These are phyloP conservation scores for Trichoderma erinaceum DNA, from an alignment of 495 filamentous ascomycete species.

Conservation along the genomic window DNA sequence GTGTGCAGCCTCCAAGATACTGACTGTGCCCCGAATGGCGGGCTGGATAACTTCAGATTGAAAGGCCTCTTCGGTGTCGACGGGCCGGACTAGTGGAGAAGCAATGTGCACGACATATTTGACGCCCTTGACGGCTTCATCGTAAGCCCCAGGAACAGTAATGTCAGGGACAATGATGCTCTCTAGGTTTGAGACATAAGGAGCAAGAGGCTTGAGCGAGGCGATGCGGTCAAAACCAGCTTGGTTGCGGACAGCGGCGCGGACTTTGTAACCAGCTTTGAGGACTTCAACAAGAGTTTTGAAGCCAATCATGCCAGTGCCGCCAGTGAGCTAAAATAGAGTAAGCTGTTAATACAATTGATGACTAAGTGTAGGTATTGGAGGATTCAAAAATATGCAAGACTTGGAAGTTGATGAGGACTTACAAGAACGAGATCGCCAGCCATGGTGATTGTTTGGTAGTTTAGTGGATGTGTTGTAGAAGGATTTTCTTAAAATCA, in stretches of 20 bases:
- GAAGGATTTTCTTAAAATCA: neutral
- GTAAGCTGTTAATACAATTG: neutral
- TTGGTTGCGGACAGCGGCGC: slow-evolving; percentile 30
- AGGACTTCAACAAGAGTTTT: slow-evolving; percentile 25
- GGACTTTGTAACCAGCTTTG: slow-evolving; percentile 27
- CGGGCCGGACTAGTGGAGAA: slow-evolving; percentile 25
- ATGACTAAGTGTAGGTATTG: neutral
- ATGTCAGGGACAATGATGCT: slow-evolving; percentile 39
- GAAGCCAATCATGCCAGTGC: slow-evolving; percentile 16
- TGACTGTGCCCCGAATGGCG: slow-evolving; percentile 67
- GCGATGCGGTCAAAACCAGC: slow-evolving; percentile 22
- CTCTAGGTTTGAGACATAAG: slow-evolving; percentile 21
- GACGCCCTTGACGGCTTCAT: slow-evolving; percentile 36
- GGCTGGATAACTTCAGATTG: slow-evolving; percentile 50
- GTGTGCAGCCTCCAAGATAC: slow-evolving; percentile 63
- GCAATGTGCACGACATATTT: slow-evolving; percentile 43
- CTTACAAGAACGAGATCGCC: slow-evolving; percentile 11
- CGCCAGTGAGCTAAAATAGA: neutral
- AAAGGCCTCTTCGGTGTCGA: neutral
- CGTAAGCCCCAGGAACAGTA: slow-evolving; percentile 31
- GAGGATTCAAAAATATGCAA: neutral
- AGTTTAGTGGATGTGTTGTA: neutral
- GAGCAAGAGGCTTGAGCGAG: slow-evolving; percentile 15
- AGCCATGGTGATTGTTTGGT: slow-evolving; percentile 1
- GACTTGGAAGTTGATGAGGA: neutral